These are phyloP conservation scores for Ampelocalamus luodianensis DNA, from an alignment of 176 grass and related monocot species.

Conservation along the genomic window DNA sequence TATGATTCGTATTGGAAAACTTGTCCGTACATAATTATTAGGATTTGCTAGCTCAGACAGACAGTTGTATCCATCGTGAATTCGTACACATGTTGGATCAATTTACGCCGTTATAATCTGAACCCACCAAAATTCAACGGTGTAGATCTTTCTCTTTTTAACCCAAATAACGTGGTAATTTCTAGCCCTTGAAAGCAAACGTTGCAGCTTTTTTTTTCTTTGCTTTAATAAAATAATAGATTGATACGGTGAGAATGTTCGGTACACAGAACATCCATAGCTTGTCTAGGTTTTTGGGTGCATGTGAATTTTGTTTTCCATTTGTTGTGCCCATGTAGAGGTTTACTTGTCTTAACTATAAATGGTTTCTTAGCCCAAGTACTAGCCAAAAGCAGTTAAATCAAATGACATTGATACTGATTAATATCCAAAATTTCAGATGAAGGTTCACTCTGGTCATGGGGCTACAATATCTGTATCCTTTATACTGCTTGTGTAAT, in stretches of 20 bases:
- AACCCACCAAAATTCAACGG: too few relatives aligned
- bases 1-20: too few relatives aligned
- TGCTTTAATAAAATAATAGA: too few relatives aligned
- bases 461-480: conserved; percentile 99
- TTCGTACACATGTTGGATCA: too few relatives aligned
- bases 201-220: too few relatives aligned
- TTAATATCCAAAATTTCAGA: conserved; percentile 57
- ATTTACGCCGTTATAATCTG: too few relatives aligned
- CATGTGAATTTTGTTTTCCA: conserved; percentile 1
- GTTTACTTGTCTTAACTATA: not conserved
- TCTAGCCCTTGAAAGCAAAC: too few relatives aligned
- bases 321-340: not conserved
- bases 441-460: conserved; percentile 97
- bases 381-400: conserved; percentile 6
- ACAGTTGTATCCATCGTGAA: too few relatives aligned
- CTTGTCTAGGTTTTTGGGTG: conserved; percentile 23
- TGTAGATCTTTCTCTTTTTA: too few relatives aligned
- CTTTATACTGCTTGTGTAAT: conserved; percentile 46
- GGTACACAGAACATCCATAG: not conserved
- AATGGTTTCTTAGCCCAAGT: not conserved
- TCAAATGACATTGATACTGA: conserved; percentile 22
- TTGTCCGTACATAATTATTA: too few relatives aligned
- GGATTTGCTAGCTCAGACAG: too few relatives aligned
- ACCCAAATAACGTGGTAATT: too few relatives aligned
- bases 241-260: not conserved